Evolutionary conservation across 1,284 basidiomycete genomes (phyloP), one percentile per base, ranked within the genome.

Genomic region (Cystobasidiaceae sp.): DNA sequence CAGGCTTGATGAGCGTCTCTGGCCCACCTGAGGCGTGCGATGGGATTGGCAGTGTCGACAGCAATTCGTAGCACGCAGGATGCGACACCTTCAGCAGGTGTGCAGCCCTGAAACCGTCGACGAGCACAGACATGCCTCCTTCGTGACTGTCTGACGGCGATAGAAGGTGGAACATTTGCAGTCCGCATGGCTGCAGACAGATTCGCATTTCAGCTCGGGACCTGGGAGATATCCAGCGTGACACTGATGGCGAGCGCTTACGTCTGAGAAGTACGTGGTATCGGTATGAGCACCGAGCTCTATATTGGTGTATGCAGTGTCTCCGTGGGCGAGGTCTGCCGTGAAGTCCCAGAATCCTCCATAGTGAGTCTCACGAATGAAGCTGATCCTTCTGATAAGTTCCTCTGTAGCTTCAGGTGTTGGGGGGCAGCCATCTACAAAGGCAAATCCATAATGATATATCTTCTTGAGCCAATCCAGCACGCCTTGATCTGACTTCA

Each of bases 301-400:
- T 43, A 96, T 78, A 21, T 87, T 89, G 7, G 92, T 93, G 78
- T 98, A 98, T 0, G 80, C 80, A 5, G 90, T 86, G 75, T 97
- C 93, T 21, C 92, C 92, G 74, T 89, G 92, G 11, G 87, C 85
- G 21, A 96, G 82, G 74, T 96, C 86, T 0, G 93, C 86, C 0
- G 93, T 97, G 74, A 98, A 96, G 74, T 97, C 91, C 93, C 94
- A 98, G 77, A 97, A 94, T 52, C 86, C 76, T 82, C 69, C 74
- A 87, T 93, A 97, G 74, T 97, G 93, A 0, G 94, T 97, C 76
- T 94, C 86, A 48, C 93, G 84, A 65, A 97, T 93, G 74, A 89
- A 90, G 0, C 85, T 86, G 71, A 97, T 93, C 19, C 87, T 82
- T 50, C 83, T 78, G 1, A 86, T 82, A 0, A 97, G 80, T 61